Evolutionary conservation across 2,329 filamentous ascomycete species (phyloP).

Genomic region (Fusarium xyrophilum): DNA sequence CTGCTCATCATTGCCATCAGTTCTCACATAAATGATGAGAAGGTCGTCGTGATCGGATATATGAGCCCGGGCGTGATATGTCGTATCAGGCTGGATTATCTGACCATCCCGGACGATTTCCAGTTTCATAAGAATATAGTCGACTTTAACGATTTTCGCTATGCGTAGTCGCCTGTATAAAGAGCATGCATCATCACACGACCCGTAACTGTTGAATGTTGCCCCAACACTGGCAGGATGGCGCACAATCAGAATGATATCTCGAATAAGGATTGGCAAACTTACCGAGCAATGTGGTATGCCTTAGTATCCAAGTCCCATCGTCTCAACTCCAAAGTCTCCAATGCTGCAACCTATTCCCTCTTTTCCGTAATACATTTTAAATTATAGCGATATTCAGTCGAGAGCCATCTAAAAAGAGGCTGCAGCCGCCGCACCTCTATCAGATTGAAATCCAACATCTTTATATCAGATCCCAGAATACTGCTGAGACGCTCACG

Average conservation of each 20-base stretch:
- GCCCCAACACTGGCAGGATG: conserved; percentile 1
- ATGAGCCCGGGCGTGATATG: not conserved
- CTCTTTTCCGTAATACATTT: not conserved
- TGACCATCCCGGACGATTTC: conserved; percentile 5
- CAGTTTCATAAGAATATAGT: not conserved
- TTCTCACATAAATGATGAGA: conserved; percentile 12
- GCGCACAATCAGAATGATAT: not conserved
- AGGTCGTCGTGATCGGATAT: not conserved
- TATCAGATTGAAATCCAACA: conserved; percentile 11
- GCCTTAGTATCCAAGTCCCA: conserved; percentile 16
- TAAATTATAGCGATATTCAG: conserved; percentile 22
- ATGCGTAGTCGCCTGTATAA: conserved; percentile 13
- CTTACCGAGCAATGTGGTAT: conserved; percentile 24
- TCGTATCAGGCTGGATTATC: not conserved
- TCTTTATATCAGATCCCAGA: not conserved
- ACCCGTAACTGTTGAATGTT: conserved; percentile 13
- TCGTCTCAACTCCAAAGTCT: not conserved
- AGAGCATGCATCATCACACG: not conserved
- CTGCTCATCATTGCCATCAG: not conserved
- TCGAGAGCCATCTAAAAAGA: conserved; percentile 9
- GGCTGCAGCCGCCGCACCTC: conserved; percentile 7
- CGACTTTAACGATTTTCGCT: conserved; percentile 1
- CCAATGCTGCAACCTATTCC: not conserved
- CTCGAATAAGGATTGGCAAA: not conserved
- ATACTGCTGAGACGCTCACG: not conserved